Percentiles rank a stretch among this genome's conserved stretches.
Conservation (phyloP, 768 basidiomycete genomes). For the Suillus subaureus region DNA sequence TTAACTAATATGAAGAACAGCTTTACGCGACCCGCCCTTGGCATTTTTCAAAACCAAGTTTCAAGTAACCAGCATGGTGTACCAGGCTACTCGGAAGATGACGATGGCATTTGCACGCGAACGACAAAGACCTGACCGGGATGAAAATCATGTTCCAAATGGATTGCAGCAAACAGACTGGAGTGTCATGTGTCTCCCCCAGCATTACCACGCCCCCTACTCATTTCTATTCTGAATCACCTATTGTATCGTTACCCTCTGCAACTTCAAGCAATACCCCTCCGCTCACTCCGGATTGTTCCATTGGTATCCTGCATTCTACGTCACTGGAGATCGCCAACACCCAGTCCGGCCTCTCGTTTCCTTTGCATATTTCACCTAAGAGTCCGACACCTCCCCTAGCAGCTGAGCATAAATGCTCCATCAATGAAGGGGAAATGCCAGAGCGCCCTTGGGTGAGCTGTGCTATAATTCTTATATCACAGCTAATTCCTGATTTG, state of each 20-base stretch:
- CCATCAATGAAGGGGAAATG: background rate
- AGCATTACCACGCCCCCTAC: background rate
- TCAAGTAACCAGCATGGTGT: background rate
- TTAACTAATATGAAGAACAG: background rate
- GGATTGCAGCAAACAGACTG: background rate
- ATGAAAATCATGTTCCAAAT: constrained; percentile 1
- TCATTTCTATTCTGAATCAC: background rate
- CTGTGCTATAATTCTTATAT: background rate
- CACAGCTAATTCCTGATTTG: background rate
- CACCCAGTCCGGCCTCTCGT: background rate
- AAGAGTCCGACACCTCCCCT: background rate
- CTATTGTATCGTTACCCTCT: background rate
- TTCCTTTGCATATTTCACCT: background rate
- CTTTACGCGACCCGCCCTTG: constrained; percentile 2
- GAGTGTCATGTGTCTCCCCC: background rate
- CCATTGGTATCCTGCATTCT: background rate
- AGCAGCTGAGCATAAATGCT: background rate
- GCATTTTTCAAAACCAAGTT: background rate
- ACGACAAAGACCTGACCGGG: background rate
- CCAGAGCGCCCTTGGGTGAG: background rate
- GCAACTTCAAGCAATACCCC: background rate
- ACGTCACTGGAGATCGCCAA: background rate
- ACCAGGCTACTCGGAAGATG: background rate
- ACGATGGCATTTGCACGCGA: background rate
- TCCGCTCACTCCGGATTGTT: background rate